Base-by-base conservation (phyloP, 768 basidiomycete genomes). In the Exidia glandulosa region DNA sequence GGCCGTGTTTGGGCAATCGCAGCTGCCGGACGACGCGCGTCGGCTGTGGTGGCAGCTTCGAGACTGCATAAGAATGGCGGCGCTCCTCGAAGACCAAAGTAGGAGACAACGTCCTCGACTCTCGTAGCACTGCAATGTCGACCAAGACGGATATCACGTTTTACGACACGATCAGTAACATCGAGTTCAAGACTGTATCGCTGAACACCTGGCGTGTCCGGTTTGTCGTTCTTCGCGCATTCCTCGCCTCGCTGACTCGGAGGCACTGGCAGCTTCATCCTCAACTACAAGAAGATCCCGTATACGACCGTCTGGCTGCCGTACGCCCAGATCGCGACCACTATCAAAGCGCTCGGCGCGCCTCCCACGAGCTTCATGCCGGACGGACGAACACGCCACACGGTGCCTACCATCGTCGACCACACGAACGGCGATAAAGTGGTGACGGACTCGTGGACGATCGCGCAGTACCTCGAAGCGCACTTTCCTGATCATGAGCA, bases 301-400 rank as follows among this genome's bases (percentile, higher is more conserved):
- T 73, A 75, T 70, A 67, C 66, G 56, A 79, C 79, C 2, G 68
- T 70, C 58, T 79, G 76, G 76, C 67, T 78, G 25, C 76, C 77
- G 58, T 76, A 69, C 63, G 72, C 76, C 16, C 73, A 79, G 60
- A 76, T 80, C 33, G 72, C 68, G 32, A 33, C 66, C 0, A 58
- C 71, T 23, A 69, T 70, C 48, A 73, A 69, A 30, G 63, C 66
- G 47, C 65, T 74, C 9, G 71, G 72, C 14, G 70, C 73, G 12
- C 61, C 66, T 9, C 59, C 77, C 25, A 45, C 41, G 41, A 23
- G 41, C 41, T 6, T 19, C 19, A 14, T 14, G 19, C 19, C 41
- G 5, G 41, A 45, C 16, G 41, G 41, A 6, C 16, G 19, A 19
- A 14, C 41, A 23, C 41, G 41, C 41, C 23, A 45, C 41, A 45